phyloP scores from a whole-genome alignment of 2,329 filamentous ascomycete genomes.

The Epichloe scottii region DNA sequence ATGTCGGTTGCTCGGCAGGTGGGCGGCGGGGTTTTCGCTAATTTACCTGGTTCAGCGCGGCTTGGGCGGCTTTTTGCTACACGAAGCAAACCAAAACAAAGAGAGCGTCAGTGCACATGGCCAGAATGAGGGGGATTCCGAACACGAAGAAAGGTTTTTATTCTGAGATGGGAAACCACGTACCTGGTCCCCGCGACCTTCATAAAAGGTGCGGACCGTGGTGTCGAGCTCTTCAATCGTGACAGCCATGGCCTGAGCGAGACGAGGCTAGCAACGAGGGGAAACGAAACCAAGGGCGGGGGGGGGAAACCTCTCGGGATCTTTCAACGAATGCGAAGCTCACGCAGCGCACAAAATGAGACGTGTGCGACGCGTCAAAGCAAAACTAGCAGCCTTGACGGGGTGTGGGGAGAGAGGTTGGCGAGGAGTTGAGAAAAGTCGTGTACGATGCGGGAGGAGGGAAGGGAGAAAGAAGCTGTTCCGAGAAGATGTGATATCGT shows the following conservation, averaged over 20 bases:
- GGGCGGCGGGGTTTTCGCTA: not conserved
- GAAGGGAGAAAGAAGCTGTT: conserved; percentile 5
- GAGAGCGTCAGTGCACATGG: conserved; percentile 22
- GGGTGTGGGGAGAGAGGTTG: not conserved
- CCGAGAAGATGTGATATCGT: not conserved
- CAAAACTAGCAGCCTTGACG: conserved; percentile 1
- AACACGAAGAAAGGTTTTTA: not conserved
- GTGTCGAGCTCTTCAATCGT: conserved; percentile 90
- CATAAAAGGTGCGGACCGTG: conserved; percentile 93
- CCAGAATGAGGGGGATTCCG: not conserved
- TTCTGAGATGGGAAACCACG: conserved; percentile 19
- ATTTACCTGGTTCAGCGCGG: conserved; percentile 76
- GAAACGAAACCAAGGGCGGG: conserved; percentile 17
- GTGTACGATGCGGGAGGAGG: conserved; percentile 5
- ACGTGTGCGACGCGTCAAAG: conserved; percentile 13
- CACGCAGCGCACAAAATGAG: conserved; percentile 14
- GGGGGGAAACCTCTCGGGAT: conserved; percentile 12
- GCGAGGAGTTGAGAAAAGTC: not conserved
- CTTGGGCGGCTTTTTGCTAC: conserved; percentile 93
- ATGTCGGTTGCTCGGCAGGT: not conserved
- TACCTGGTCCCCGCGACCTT: conserved; percentile 89
- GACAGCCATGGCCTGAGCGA: conserved; percentile 43
- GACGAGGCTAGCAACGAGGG: conserved; percentile 17
- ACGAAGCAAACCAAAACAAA: conserved; percentile 19
- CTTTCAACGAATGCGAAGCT: conserved; percentile 9